These are phyloP conservation scores for Trametes gibbosa DNA, from an alignment of 768 basidiomycete species.

Conservation along the genomic window DNA sequence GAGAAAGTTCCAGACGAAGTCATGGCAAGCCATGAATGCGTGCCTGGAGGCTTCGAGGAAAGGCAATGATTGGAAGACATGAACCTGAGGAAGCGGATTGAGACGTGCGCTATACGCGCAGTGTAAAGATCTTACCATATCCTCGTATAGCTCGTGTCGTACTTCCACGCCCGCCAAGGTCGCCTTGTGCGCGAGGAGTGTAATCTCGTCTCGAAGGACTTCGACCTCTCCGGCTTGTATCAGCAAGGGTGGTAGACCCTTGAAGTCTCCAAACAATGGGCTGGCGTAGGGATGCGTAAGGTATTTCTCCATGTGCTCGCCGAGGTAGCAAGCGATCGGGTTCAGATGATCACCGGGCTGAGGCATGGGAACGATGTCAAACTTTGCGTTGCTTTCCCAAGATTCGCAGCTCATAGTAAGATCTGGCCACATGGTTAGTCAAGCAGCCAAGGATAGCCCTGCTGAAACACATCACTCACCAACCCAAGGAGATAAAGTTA, in stretches of 20 bases:
- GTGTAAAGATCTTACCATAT: constrained; percentile 60
- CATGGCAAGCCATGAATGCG: constrained; percentile 67
- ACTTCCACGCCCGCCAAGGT: constrained; percentile 82
- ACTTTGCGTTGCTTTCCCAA: constrained; percentile 92
- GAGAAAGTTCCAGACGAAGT: constrained; percentile 63
- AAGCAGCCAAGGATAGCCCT: not conserved
- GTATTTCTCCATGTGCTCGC: constrained; percentile 73
- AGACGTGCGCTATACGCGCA: not conserved
- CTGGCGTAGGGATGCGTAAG: constrained; percentile 96
- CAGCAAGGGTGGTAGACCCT: constrained; percentile 83
- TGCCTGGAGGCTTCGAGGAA: constrained; percentile 66
- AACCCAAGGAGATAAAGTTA: constrained; percentile 94
- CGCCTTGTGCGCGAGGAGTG: constrained; percentile 91
- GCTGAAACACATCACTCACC: constrained; percentile 49
- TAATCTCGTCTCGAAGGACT: constrained; percentile 91
- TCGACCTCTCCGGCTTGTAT: constrained; percentile 94
- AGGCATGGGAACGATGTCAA: constrained; percentile 77
- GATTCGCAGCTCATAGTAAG: constrained; percentile 97
- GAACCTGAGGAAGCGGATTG: constrained; percentile 49
- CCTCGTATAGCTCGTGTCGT: constrained; percentile 85
- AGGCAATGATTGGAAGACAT: constrained; percentile 89
- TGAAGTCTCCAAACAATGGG: constrained; percentile 88
- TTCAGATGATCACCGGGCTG: constrained; percentile 80
- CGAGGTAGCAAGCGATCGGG: constrained; percentile 92
- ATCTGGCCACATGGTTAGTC: constrained; percentile 47